Evolutionary conservation across 2,329 filamentous ascomycete species (phyloP), one percentile per base, ranked within the genome.

Genomic region (Colletotrichum tropicale): DNA sequence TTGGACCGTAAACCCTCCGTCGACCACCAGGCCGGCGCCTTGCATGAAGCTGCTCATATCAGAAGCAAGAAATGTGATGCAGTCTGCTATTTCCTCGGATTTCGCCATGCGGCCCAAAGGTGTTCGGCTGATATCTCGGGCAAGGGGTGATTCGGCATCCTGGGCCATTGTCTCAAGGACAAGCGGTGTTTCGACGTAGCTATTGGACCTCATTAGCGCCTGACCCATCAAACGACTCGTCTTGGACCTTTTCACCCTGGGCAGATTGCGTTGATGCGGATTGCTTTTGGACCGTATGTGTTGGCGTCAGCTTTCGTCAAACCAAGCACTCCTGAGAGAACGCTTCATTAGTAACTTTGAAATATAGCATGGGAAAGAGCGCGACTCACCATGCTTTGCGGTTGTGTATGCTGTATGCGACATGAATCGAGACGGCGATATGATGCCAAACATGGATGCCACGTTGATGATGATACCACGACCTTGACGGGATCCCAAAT

Each of bases 251-350:
- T 82, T 66, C 79, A 85, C 69, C 87, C 89, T 0, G 90, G 91
- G 71, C 91, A 91, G n/a, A 92, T 88, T 4, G 89, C 90, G 78
- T 93, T 93, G 81, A 93, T 89, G 65, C 90, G 87, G 72, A 92
- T 91, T 5, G 86, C 87, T 65, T 85, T 79, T 6, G 84, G 79
- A 1, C 87, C 88, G 81, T 92, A 92, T 1, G 85, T 84, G 65
- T 87, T 86, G 3, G 88, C 90, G 77, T 92, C 90, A 3, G 86
- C 86, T 79, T 85, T 88, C 10, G 89, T 91, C 61, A 93, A 82
- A 1, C 89, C 89, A 66, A 91, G 78, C 7, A 90, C 86, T 34
- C 80, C 83, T 81, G 30, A 52, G 12, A 13, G 8, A 15, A 18
- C n/a, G 18, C 28, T 16, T 13, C 6, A 62, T 62, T 24, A 62